Evolutionary conservation across 164 flowering plant genomes (phyloP).

Genomic region (Paratinospora sagittata): DNA sequence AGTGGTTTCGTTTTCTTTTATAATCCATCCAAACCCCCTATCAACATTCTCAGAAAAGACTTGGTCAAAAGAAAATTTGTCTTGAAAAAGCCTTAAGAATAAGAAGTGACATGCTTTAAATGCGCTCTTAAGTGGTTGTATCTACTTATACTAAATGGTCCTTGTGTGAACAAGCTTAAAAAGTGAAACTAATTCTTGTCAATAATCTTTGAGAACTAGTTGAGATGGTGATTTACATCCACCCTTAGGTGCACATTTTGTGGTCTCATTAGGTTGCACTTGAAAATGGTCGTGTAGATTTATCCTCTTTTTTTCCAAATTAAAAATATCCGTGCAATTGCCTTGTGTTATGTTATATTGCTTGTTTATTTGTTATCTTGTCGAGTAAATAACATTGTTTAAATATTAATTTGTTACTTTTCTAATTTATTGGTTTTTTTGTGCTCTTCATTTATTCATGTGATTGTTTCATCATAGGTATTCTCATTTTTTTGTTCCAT

Average conservation of each 20-base stretch:
- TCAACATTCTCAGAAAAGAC: too few species aligned
- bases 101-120: too few species aligned
- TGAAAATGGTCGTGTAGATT: background rate
- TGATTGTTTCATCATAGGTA: too few species aligned
- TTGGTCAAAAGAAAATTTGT: too few species aligned
- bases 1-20: background rate
- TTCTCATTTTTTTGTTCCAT: background rate
- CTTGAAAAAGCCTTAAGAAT: too few species aligned
- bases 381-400: too few species aligned
- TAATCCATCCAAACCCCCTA: too few species aligned
- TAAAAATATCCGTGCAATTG: background rate
- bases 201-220: background rate
- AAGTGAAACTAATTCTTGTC: background rate
- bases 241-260: background rate
- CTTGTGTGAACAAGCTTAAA: background rate
- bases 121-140: too few species aligned
- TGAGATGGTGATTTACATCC: too few species aligned
- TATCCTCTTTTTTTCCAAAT: background rate
- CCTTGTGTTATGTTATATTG: background rate
- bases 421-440: too few species aligned
- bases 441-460: too few species aligned
- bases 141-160: background rate
- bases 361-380: background rate
- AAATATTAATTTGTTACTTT: too few species aligned
- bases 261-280: background rate